These are phyloP conservation scores for Cryptococcus deneoformans DNA, from an alignment of 1,284 basidiomycete species.

Conservation along the genomic window DNA sequence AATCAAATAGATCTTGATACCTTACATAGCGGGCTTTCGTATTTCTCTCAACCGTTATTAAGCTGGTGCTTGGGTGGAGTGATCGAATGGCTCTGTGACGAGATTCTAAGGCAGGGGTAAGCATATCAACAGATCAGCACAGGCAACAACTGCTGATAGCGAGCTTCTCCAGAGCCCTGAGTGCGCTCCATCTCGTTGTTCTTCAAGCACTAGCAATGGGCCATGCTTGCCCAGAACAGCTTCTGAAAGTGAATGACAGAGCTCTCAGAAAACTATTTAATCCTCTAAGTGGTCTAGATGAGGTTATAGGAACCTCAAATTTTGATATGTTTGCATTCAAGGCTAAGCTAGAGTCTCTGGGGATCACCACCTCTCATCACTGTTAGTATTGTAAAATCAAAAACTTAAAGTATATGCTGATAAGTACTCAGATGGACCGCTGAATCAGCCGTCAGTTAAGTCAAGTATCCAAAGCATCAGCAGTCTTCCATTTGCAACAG, in stretches of 20 bases:
- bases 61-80: conserved; percentile 55
- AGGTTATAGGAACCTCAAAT: conserved; percentile 35
- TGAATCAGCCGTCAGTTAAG: no score
- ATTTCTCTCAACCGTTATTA: conserved; percentile 55
- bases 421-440: no score
- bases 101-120: conserved; percentile 46
- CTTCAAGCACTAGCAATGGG: conserved; percentile 41
- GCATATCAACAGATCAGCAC: conserved; percentile 4
- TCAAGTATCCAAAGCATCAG: conserved; percentile 1
- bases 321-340: conserved; percentile 31
- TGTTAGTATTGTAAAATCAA: no score
- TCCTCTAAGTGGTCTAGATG: conserved; percentile 25
- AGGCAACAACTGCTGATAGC: conserved; percentile 26
- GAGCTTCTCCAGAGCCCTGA: no score
- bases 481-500: conserved; percentile 9
- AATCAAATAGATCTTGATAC: conserved; percentile 54
- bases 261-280: conserved; percentile 29
- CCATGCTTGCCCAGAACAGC: conserved; percentile 34
- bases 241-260: conserved; percentile 30
- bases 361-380: conserved; percentile 1
- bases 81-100: conserved; percentile 47
- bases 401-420: no score
- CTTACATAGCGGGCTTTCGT: conserved; percentile 53
- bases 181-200: conserved; percentile 41
- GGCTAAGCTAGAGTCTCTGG: conserved; percentile 21